phyloP scores from a whole-genome alignment of 768 basidiomycete species.

The Austroboletus festivus region DNA sequence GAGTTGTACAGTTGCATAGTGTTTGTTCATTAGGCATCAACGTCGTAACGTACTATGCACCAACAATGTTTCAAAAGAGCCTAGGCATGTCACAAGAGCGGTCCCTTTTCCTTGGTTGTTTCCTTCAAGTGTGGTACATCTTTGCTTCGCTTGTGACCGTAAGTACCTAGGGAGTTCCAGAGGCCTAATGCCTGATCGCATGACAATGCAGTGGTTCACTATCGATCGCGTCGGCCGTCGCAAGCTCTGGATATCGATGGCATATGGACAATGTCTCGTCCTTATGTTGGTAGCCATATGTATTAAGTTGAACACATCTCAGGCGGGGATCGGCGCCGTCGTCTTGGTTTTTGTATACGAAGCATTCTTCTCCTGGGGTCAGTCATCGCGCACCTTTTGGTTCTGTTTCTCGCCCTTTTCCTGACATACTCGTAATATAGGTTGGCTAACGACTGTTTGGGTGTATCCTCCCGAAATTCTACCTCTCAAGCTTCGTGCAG shows the following conservation, averaged over 20 bases:
- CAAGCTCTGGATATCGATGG: slow-evolving; percentile 10
- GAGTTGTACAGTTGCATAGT: no score
- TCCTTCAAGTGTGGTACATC: slow-evolving; percentile 10
- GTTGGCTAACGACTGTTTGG: slow-evolving; percentile 11
- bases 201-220: slow-evolving; percentile 1
- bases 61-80: slow-evolving; percentile 7
- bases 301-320: slow-evolving; percentile 2
- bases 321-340: slow-evolving; percentile 6
- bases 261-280: slow-evolving; percentile 7
- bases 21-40: slow-evolving; percentile 3
- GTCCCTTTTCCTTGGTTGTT: slow-evolving; percentile 5
- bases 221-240: slow-evolving; percentile 8
- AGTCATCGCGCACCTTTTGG: not conserved
- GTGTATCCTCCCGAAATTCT: slow-evolving; percentile 8
- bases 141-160: slow-evolving; percentile 6
- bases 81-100: slow-evolving; percentile 5
- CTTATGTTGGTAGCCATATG: slow-evolving; percentile 6
- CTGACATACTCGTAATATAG: not conserved
- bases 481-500: slow-evolving; percentile 7
- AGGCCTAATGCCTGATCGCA: not conserved
- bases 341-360: slow-evolving; percentile 9
- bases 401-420: not conserved
- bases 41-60: slow-evolving; percentile 9
- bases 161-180: not conserved
- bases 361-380: slow-evolving; percentile 9